Percentiles rank a stretch among this genome's conserved stretches.
These are phyloP conservation scores for Peniophora sp. DNA, from an alignment of 1,284 basidiomycete genomes.

Conservation along the genomic window DNA sequence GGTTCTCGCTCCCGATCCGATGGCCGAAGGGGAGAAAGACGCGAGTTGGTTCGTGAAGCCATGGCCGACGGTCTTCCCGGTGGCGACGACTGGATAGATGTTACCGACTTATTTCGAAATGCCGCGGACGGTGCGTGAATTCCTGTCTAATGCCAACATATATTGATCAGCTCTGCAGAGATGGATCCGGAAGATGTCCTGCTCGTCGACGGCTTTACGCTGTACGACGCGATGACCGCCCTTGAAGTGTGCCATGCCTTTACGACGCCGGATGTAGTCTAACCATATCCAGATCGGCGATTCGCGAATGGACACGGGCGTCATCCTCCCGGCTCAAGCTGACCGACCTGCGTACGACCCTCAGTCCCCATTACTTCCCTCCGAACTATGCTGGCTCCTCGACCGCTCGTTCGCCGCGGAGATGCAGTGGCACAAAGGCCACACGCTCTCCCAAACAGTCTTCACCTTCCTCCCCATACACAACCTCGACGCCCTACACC, in stretches of 20 bases:
- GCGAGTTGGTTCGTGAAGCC: neutral
- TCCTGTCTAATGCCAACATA: constrained; percentile 5
- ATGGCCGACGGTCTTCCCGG: constrained; percentile 31
- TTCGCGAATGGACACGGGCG: constrained; percentile 81
- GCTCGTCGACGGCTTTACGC: constrained; percentile 62
- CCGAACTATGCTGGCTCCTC: constrained; percentile 83
- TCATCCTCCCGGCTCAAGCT: constrained; percentile 39
- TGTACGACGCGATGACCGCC: constrained; percentile 86
- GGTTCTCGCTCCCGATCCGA: neutral
- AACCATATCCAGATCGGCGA: constrained; percentile 69
- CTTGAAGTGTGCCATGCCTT: constrained; percentile 60
- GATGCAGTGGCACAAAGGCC: constrained; percentile 86
- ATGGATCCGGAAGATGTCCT: constrained; percentile 60
- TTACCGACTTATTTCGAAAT: constrained; percentile 47
- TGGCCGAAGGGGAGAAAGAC: constrained; percentile 10
- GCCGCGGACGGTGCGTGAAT: constrained; percentile 45
- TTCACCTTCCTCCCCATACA: constrained; percentile 80
- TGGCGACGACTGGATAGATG: constrained; percentile 50
- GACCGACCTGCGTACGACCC: constrained; percentile 55
- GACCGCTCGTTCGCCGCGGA: constrained; percentile 77
- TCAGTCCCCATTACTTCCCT: constrained; percentile 49
- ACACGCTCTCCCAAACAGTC: constrained; percentile 79
- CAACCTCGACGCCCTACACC: constrained; percentile 51
- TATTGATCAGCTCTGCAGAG: constrained; percentile 31
- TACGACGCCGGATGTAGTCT: constrained; percentile 4